Evolutionary conservation across 2,329 filamentous ascomycete genomes (phyloP).

Genomic region (Aspergillus quadricinctus): DNA sequence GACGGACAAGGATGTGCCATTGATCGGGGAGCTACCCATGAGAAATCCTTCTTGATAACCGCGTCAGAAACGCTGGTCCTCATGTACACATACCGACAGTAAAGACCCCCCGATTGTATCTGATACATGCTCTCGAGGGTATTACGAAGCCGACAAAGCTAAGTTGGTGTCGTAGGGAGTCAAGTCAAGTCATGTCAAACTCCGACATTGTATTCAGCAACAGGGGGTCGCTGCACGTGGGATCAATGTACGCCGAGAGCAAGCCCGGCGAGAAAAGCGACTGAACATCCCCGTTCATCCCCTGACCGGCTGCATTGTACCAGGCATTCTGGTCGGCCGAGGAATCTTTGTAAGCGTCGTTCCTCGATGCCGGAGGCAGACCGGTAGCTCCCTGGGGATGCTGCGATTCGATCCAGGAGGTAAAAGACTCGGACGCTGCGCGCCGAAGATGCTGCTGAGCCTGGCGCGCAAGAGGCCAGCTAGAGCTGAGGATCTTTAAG

Average conservation of each 20-base stretch:
- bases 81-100: neutral
- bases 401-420: conserved; percentile 8
- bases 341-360: neutral
- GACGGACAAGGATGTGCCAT: too few relatives aligned
- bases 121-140: neutral
- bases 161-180: too few relatives aligned
- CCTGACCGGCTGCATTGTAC: neutral
- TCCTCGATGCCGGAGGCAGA: neutral
- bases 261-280: conserved; percentile 24
- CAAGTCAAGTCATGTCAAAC: neutral
- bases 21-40: too few relatives aligned
- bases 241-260: conserved; percentile 25
- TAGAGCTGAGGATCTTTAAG: conserved; percentile 27
- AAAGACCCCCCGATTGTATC: neutral
- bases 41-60: too few relatives aligned
- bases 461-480: conserved; percentile 26
- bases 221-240: conserved; percentile 16
- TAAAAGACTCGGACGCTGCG: conserved; percentile 23
- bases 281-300: conserved; percentile 17
- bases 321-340: neutral
- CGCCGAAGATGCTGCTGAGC: conserved; percentile 25
- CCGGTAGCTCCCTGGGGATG: neutral
- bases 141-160: neutral
- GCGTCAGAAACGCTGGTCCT: too few relatives aligned
- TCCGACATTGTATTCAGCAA: neutral